Conservation (phyloP, 2,329 filamentous ascomycete species). For the Paracoccidioides lutzii region DNA sequence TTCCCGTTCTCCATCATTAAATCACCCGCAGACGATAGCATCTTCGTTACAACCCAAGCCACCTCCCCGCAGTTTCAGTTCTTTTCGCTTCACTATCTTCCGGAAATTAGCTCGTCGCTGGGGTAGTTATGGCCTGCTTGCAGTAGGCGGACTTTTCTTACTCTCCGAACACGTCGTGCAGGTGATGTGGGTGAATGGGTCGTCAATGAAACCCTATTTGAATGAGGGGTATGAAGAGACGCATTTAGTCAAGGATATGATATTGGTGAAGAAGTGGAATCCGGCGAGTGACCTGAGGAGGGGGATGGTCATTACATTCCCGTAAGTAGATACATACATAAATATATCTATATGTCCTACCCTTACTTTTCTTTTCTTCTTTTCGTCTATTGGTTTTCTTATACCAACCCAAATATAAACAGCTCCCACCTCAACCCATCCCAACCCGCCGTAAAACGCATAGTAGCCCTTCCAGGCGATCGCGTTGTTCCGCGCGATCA, state of each 20-base stretch:
- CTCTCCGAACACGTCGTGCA: constrained; percentile 30
- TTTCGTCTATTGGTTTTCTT: not conserved
- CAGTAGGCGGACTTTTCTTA: constrained; percentile 12
- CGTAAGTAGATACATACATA: constrained; percentile 13
- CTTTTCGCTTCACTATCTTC: constrained; percentile 24
- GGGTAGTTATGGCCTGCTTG: not conserved
- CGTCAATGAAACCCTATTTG: constrained; percentile 66
- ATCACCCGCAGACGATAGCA: not conserved
- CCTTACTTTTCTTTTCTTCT: not conserved
- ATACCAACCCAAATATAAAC: constrained; percentile 8
- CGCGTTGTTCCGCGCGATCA: constrained; percentile 48
- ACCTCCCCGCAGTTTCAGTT: constrained; percentile 15
- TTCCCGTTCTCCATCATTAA: not conserved
- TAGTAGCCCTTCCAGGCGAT: constrained; percentile 72
- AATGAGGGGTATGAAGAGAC: constrained; percentile 49
- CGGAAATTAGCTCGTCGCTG: constrained; percentile 11
- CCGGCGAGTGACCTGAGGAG: constrained; percentile 41
- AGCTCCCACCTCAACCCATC: constrained; percentile 63
- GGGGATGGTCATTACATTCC: constrained; percentile 63
- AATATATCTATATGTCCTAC: constrained; percentile 1
- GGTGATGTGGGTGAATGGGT: constrained; percentile 32
- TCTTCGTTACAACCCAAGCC: constrained; percentile 14
- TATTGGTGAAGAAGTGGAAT: constrained; percentile 31
- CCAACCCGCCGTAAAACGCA: constrained; percentile 61
- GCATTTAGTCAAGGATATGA: constrained; percentile 26